A percentile compares a stretch with the other conserved stretches of the same genome.
Conservation (phyloP, 1,139 yeast species). For the Saccharomyces hybrid region DNA sequence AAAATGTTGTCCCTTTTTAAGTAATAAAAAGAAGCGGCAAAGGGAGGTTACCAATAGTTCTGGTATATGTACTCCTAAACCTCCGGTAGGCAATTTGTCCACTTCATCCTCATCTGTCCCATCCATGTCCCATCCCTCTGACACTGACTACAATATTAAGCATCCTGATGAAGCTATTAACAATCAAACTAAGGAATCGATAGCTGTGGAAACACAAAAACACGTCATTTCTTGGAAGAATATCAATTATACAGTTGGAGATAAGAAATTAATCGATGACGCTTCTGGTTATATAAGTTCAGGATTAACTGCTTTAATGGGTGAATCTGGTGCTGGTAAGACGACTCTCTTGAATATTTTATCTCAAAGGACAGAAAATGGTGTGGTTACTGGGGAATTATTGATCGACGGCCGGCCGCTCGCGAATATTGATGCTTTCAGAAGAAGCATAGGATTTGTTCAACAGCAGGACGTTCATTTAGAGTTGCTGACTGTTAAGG, state of each 20-base stretch:
- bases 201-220: constrained; percentile 39
- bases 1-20: constrained; percentile 5
- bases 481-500: too few relatives aligned
- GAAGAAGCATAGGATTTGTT: too few relatives aligned
- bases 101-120: constrained; percentile 8
- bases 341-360: too few relatives aligned
- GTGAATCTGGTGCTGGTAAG: too few relatives aligned
- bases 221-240: constrained; percentile 40
- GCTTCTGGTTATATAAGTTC: constrained; percentile 48
- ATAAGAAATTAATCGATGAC: constrained; percentile 38
- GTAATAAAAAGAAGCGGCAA: background rate
- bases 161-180: constrained; percentile 35
- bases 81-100: background rate
- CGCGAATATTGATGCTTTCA: too few relatives aligned
- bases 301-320: constrained; percentile 39
- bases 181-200: background rate
- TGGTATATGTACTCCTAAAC: background rate
- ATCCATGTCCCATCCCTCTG: constrained; percentile 9
- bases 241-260: constrained; percentile 38
- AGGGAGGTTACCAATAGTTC: background rate
- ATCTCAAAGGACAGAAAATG: too few relatives aligned
- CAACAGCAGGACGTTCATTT: too few relatives aligned
- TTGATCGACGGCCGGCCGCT: too few relatives aligned
- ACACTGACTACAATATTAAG: constrained; percentile 4
- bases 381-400: too few relatives aligned